Conservation (phyloP, 2,329 filamentous ascomycete species). For the Fusarium sp. region DNA sequence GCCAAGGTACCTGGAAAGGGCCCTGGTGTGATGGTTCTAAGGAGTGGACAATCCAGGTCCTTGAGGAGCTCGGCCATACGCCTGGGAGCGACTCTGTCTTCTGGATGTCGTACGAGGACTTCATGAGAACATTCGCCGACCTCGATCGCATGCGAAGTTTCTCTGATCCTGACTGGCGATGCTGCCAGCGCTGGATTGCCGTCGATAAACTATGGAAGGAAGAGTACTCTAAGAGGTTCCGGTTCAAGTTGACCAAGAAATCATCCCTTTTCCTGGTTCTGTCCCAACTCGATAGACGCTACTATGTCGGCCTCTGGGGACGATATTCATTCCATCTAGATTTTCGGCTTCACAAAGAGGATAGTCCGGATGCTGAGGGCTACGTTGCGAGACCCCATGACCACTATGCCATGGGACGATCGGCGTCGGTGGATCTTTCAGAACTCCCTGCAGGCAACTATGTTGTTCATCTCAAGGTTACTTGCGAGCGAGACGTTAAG, state of each 20-base stretch:
- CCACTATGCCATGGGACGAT: slow-evolving; percentile 69
- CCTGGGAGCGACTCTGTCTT: slow-evolving; percentile 71
- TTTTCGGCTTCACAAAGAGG: slow-evolving; percentile 62
- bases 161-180: slow-evolving; percentile 69
- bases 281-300: slow-evolving; percentile 72
- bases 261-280: slow-evolving; percentile 70
- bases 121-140: slow-evolving; percentile 70
- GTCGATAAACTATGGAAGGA: slow-evolving; percentile 74
- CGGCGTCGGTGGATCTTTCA: slow-evolving; percentile 67
- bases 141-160: slow-evolving; percentile 74
- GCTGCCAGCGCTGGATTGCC: slow-evolving; percentile 71
- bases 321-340: slow-evolving; percentile 66
- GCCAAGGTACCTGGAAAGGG: slow-evolving; percentile 68
- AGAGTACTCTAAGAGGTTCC: slow-evolving; percentile 72
- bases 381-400: slow-evolving; percentile 70
- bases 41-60: slow-evolving; percentile 68
- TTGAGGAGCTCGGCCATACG: slow-evolving; percentile 65
- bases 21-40: slow-evolving; percentile 68
- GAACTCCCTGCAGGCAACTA: slow-evolving; percentile 69
- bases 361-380: slow-evolving; percentile 64
- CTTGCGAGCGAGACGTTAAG: slow-evolving; percentile 59
- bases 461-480: slow-evolving; percentile 67
- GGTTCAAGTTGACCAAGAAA: slow-evolving; percentile 66
- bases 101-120: slow-evolving; percentile 70
- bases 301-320: slow-evolving; percentile 71